phyloP scores from a whole-genome alignment of 345 rosid species.

The Camelina sativa region DNA sequence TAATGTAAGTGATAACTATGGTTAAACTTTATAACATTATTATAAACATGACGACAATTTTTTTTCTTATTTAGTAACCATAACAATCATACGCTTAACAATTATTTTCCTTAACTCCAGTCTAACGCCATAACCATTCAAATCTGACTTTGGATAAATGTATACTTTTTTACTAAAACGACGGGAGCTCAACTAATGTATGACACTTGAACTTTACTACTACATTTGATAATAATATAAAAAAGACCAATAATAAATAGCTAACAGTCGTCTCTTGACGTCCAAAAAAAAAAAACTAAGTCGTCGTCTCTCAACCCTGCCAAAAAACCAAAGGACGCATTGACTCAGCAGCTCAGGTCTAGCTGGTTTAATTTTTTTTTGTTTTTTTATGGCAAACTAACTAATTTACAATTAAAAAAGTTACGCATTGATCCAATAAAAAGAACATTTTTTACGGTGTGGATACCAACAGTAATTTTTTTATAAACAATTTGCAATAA shows the following conservation, averaged over 20 bases:
- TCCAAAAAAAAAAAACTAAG: background rate
- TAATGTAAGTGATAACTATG: background rate
- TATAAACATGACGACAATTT: background rate
- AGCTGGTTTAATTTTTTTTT: too few relatives aligned
- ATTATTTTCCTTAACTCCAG: background rate
- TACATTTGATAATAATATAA: background rate
- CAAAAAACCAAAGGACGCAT: background rate
- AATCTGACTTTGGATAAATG: constrained; percentile 8
- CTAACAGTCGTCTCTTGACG: constrained; percentile 26
- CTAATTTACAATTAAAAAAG: too few relatives aligned
- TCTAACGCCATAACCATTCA: constrained; percentile 9
- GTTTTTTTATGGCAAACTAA: too few relatives aligned
- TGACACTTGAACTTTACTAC: constrained; percentile 2
- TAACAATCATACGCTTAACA: background rate
- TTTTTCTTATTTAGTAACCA: background rate
- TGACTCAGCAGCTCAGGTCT: background rate
- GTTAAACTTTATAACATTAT: background rate
- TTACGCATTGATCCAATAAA: too few relatives aligned
- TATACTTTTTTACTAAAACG: background rate
- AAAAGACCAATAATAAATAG: constrained; percentile 6
- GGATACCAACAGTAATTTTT: too few relatives aligned
- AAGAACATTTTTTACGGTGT: too few relatives aligned
- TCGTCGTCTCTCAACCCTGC: background rate
- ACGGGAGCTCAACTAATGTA: constrained; percentile 32
- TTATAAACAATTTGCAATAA: too few relatives aligned